phyloP scores from a whole-genome alignment of 148 eudicot genomes.

The Fagopyrum tataricum region DNA sequence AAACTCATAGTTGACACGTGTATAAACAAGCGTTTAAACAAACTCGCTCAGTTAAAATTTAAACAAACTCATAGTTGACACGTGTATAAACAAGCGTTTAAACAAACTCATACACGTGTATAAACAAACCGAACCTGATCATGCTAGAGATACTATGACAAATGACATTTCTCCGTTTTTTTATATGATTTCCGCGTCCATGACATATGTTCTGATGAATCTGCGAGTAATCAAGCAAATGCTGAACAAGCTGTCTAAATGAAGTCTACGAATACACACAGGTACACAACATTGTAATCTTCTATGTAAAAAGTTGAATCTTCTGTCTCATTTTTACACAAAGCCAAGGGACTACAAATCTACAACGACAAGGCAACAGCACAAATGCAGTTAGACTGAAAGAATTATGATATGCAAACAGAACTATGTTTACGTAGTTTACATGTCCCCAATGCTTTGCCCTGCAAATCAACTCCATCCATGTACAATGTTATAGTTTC shows the following conservation, averaged over 20 bases:
- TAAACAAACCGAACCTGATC: too few species aligned
- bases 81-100: too few species aligned
- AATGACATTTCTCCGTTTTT: too few species aligned
- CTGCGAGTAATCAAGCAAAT: too few species aligned
- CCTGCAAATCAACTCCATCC: background rate
- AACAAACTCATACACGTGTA: too few species aligned
- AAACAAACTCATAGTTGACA: too few species aligned
- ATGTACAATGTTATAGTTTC: background rate
- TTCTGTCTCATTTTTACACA: constrained; percentile 1
- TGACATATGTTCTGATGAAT: too few species aligned
- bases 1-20: too few species aligned
- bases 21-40: too few species aligned
- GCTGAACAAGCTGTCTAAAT: background rate
- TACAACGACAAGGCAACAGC: constrained; percentile 4
- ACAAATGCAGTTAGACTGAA: background rate
- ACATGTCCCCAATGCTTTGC: background rate
- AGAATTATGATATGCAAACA: background rate
- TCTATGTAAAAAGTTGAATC: background rate
- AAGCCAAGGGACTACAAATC: background rate
- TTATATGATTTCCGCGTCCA: too few species aligned
- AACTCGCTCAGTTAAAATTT: too few species aligned
- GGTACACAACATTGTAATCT: background rate
- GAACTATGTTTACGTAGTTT: background rate
- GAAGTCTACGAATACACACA: background rate
- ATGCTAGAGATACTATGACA: too few species aligned